These are phyloP conservation scores for Aspergillus piperis DNA, from an alignment of 2,329 filamentous ascomycete species.

Conservation along the genomic window DNA sequence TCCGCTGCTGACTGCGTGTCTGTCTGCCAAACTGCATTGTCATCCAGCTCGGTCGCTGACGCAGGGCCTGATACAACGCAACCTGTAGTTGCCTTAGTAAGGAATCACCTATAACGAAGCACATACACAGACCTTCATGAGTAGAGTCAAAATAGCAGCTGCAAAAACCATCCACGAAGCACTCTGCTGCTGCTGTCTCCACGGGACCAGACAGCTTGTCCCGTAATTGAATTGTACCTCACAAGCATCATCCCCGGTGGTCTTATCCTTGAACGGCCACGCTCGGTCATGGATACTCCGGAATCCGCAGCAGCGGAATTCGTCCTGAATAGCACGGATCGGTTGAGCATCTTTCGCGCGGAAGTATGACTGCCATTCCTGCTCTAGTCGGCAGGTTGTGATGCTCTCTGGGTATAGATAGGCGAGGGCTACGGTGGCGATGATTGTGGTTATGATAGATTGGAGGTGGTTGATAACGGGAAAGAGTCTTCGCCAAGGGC, in stretches of 20 bases:
- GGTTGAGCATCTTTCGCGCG: slow-evolving; percentile 31
- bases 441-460: slow-evolving; percentile 28
- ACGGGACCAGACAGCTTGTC: slow-evolving; percentile 32
- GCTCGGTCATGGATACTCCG: slow-evolving; percentile 39
- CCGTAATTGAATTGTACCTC: slow-evolving; percentile 34
- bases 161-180: slow-evolving; percentile 32
- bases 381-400: slow-evolving; percentile 32
- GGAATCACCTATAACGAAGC: background rate
- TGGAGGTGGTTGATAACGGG: slow-evolving; percentile 23
- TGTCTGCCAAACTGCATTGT: background rate
- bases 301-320: slow-evolving; percentile 38
- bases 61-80: background rate
- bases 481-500: slow-evolving; percentile 5
- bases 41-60: slow-evolving; percentile 16
- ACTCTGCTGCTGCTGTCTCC: slow-evolving; percentile 30
- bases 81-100: slow-evolving; percentile 1
- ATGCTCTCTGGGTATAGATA: slow-evolving; percentile 31
- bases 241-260: slow-evolving; percentile 34
- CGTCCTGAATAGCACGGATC: slow-evolving; percentile 38
- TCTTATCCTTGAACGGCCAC: slow-evolving; percentile 40
- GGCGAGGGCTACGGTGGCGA: slow-evolving; percentile 33
- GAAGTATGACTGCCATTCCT: slow-evolving; percentile 36
- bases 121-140: slow-evolving; percentile 23
- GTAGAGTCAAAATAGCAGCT: slow-evolving; percentile 25
- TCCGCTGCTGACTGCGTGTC: slow-evolving; percentile 10